Conservation (phyloP, 1,284 basidiomycete species). For the Phellopilus nigrolimitatus region DNA sequence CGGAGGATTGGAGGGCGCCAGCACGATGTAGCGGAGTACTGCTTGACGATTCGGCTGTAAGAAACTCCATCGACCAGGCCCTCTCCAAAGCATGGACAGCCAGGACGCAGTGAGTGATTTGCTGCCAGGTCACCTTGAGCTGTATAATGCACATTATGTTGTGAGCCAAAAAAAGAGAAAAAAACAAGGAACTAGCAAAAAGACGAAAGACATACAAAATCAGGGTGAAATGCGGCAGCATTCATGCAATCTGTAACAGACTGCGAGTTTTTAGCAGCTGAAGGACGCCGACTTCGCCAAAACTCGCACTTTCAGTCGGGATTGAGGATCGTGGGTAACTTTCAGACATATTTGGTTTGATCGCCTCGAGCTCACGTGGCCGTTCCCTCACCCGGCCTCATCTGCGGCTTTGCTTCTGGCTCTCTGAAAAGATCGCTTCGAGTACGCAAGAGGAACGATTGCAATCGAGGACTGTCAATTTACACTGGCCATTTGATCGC, state of each 20-base stretch:
- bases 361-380: no score
- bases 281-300: no score
- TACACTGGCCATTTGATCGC: no score
- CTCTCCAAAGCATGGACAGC: slow-evolving; percentile 71
- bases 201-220: not conserved
- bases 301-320: not conserved
- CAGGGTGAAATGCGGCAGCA: slow-evolving; percentile 3
- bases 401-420: no score
- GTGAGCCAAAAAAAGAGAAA: not conserved
- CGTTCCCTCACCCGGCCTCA: no score
- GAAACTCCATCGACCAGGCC: slow-evolving; percentile 41
- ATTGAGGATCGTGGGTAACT: no score
- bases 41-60: slow-evolving; percentile 30
- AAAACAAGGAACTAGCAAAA: not conserved
- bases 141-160: not conserved
- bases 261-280: no score
- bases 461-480: no score
- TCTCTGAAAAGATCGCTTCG: no score
- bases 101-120: slow-evolving; percentile 36
- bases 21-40: not conserved
- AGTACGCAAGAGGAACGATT: no score
- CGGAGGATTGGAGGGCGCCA: not conserved
- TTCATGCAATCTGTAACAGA: slow-evolving; percentile 11
- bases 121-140: slow-evolving; percentile 32
- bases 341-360: no score